A percentile compares a stretch with the other conserved stretches of the same genome.
Conservation (phyloP, 768 basidiomycete species). For the Saitozyma sp. region DNA sequence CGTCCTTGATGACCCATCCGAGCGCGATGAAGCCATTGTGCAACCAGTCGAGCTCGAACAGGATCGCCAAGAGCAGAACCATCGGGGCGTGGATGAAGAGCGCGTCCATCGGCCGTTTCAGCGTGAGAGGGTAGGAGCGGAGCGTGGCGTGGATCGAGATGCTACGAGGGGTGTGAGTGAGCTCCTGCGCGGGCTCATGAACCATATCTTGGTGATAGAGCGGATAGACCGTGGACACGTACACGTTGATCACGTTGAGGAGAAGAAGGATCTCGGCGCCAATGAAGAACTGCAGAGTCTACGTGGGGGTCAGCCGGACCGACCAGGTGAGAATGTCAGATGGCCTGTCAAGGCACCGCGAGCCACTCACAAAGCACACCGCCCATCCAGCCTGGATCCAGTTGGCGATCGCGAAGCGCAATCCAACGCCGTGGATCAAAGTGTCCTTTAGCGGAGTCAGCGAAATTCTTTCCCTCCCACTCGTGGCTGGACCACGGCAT, state of each 20-base stretch:
- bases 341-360: neutral
- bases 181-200: neutral
- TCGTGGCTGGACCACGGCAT: neutral
- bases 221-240: slow-evolving; percentile 11
- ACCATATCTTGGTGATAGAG: neutral
- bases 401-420: slow-evolving; percentile 73
- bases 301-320: slow-evolving; percentile 5
- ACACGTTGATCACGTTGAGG: slow-evolving; percentile 66
- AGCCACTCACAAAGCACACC: slow-evolving; percentile 64
- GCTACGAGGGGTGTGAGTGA: slow-evolving; percentile 19
- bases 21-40: slow-evolving; percentile 70
- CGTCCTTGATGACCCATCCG: slow-evolving; percentile 63
- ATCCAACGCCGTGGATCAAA: slow-evolving; percentile 74
- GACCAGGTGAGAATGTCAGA: neutral
- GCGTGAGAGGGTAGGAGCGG: slow-evolving; percentile 61
- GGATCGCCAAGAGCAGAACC: slow-evolving; percentile 56
- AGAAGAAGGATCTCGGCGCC: slow-evolving; percentile 71
- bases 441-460: slow-evolving; percentile 56
- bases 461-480: neutral
- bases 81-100: slow-evolving; percentile 85
- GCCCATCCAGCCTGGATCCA: slow-evolving; percentile 80
- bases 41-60: slow-evolving; percentile 63
- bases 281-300: slow-evolving; percentile 77
- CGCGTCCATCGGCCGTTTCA: slow-evolving; percentile 65
- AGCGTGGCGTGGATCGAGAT: slow-evolving; percentile 78